A percentile compares a stretch with the other conserved stretches of the same genome.
Conservation (phyloP, 2,329 filamentous ascomycete genomes). For the Epichloe scottii region DNA sequence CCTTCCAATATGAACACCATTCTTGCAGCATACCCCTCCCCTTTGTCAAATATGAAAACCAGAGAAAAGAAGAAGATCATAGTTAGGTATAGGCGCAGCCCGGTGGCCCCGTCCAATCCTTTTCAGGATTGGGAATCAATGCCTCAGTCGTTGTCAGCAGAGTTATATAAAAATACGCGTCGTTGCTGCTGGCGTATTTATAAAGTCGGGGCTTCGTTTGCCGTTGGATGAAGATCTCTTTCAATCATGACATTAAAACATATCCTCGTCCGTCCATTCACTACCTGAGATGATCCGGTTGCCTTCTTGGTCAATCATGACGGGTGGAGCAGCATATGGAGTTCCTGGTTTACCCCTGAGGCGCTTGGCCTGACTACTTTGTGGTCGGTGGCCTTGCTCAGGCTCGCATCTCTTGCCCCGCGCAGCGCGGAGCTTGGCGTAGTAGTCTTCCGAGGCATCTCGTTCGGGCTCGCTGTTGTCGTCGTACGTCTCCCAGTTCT, state of each 20-base stretch:
- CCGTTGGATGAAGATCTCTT: not conserved
- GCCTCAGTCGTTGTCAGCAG: too few species aligned
- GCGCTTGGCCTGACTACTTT: slow-evolving; percentile 38
- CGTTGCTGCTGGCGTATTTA: not conserved
- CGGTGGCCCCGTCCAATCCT: not conserved
- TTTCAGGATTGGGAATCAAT: too few species aligned
- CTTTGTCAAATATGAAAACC: not conserved
- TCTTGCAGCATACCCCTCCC: not conserved
- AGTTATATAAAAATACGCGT: not conserved
- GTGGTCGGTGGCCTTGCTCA: slow-evolving; percentile 30
- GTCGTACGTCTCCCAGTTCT: slow-evolving; percentile 97
- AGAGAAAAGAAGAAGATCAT: not conserved
- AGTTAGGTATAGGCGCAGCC: not conserved
- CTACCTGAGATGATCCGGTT: slow-evolving; percentile 50
- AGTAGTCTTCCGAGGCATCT: slow-evolving; percentile 68
- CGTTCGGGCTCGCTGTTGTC: slow-evolving; percentile 66
- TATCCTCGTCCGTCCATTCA: slow-evolving; percentile 57
- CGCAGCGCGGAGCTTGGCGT: slow-evolving; percentile 61
- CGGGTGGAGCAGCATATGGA: slow-evolving; percentile 30
- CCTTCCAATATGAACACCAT: not conserved
- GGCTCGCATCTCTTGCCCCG: slow-evolving; percentile 50
- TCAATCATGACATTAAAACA: slow-evolving; percentile 25
- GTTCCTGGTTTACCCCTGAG: slow-evolving; percentile 34
- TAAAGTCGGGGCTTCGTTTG: too few species aligned
- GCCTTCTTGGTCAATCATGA: slow-evolving; percentile 44